Conservation (phyloP, 768 basidiomycete species). For the Lactarius psammicola region DNA sequence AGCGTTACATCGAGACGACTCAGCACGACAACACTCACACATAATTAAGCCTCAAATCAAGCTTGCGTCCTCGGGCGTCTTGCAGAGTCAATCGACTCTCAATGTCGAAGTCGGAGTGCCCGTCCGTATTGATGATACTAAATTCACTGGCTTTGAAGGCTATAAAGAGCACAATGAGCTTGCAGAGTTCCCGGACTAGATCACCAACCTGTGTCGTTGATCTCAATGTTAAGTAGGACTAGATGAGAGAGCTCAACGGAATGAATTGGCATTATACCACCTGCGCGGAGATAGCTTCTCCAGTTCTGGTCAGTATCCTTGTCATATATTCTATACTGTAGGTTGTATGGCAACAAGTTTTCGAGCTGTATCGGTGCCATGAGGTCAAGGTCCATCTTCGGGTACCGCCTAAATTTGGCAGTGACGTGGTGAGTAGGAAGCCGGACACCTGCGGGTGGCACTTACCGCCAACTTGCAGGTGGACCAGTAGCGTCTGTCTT, state of each 20-base stretch:
- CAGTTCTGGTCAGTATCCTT: conserved; percentile 93
- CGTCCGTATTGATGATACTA: conserved; percentile 94
- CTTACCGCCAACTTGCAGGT: conserved; percentile 23
- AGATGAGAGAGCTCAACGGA: conserved; percentile 91
- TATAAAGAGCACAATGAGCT: conserved; percentile 34
- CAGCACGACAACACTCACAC: conserved; percentile 53
- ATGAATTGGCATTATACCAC: conserved; percentile 95
- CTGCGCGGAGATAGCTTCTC: conserved; percentile 88
- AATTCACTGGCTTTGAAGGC: conserved; percentile 95
- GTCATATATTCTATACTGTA: conserved; percentile 96
- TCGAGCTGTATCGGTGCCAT: conserved; percentile 94
- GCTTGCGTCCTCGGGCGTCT: conserved; percentile 70
- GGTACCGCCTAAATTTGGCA: conserved; percentile 60
- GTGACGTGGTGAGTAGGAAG: neutral
- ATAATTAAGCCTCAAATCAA: conserved; percentile 86
- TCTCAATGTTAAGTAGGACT: conserved; percentile 81
- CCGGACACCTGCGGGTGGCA: neutral
- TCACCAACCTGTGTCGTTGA: conserved; percentile 82
- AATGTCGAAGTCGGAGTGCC: conserved; percentile 81
- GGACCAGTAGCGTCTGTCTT: conserved; percentile 64
- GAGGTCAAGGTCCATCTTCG: conserved; percentile 80
- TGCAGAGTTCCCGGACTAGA: neutral
- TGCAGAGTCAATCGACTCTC: conserved; percentile 71
- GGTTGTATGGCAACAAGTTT: conserved; percentile 90
- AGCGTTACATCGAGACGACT: conserved; percentile 3